phyloP scores from a whole-genome alignment of 352 stramenopile genomes.

The Phytopythium vexans region DNA sequence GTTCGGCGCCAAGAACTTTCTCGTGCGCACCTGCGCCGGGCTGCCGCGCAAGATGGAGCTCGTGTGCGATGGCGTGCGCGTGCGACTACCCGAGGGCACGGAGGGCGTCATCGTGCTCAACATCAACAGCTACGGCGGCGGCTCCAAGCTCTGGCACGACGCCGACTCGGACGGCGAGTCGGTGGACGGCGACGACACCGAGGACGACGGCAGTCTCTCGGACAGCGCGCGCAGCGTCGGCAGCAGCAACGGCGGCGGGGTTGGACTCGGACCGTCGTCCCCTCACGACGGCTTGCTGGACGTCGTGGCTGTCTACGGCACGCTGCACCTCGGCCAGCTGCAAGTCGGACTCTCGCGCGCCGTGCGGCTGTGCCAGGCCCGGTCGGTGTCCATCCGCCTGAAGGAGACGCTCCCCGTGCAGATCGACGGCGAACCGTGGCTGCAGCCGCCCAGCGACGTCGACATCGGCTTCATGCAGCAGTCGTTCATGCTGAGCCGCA shows the following conservation, averaged over 20 bases:
- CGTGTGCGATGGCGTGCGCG: conserved; percentile 72
- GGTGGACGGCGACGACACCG: no score
- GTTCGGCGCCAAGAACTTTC: conserved; percentile 84
- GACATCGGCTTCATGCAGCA: conserved; percentile 82
- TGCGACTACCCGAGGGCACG: conserved; percentile 66
- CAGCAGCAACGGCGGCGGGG: conserved; percentile 2
- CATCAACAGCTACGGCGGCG: conserved; percentile 87
- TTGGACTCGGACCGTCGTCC: conserved; percentile 47
- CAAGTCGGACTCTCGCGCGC: conserved; percentile 85
- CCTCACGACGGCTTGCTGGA: conserved; percentile 91
- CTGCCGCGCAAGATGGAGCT: conserved; percentile 74
- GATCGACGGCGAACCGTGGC: conserved; percentile 95
- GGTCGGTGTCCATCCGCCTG: conserved; percentile 50
- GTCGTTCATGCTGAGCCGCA: conserved; percentile 82
- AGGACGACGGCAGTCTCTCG: conserved; percentile 11
- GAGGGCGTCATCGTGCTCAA: conserved; percentile 88
- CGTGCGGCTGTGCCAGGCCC: conserved; percentile 72
- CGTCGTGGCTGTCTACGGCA: conserved; percentile 91
- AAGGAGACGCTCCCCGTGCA: conserved; percentile 82
- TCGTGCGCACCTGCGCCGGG: conserved; percentile 80
- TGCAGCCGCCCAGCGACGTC: conserved; percentile 80
- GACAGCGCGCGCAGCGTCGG: conserved; percentile 1
- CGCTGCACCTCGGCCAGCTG: conserved; percentile 93
- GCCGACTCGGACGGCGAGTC: conserved; percentile 22
- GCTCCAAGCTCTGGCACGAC: conserved; percentile 86